These are phyloP conservation scores for Cyclanthera cordifolia DNA, from an alignment of 306 rosid genomes.

Conservation along the genomic window DNA sequence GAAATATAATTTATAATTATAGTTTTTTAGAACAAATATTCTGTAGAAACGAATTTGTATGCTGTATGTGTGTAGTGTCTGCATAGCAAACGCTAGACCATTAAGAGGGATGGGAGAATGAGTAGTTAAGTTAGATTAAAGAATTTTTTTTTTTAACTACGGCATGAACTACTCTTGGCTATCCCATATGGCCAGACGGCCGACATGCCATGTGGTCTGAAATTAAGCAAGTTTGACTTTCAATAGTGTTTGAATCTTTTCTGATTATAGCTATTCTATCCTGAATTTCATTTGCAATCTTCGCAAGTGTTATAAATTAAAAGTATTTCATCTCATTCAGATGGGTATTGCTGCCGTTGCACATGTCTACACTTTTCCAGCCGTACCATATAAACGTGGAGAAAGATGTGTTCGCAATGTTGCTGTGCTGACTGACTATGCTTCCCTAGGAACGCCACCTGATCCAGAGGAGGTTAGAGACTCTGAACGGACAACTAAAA, in stretches of 20 bases:
- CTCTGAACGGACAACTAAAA: conserved; percentile 56
- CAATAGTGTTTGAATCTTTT: not conserved
- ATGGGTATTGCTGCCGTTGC: conserved; percentile 95
- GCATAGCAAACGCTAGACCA: not conserved
- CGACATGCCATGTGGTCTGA: conserved; percentile 7
- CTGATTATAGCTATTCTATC: not conserved
- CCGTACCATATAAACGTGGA: conserved; percentile 90
- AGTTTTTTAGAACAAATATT: not conserved
- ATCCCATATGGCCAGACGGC: not conserved
- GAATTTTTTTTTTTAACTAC: not conserved
- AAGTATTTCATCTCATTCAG: conserved; percentile 31
- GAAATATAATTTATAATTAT: not conserved
- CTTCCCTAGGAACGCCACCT: conserved; percentile 71
- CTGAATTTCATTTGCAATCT: not conserved
- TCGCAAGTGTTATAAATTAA: not conserved
- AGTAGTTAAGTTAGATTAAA: not conserved
- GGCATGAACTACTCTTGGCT: not conserved
- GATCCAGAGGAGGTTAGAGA: conserved; percentile 92
- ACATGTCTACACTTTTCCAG: conserved; percentile 88
- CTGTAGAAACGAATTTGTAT: not conserved
- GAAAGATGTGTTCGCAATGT: conserved; percentile 96
- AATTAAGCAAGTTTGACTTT: not conserved
- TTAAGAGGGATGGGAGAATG: not conserved
- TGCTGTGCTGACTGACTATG: conserved; percentile 81
- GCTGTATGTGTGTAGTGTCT: not conserved